phyloP scores from a whole-genome alignment of 139 green algal species.

The Ulvella scutata region DNA sequence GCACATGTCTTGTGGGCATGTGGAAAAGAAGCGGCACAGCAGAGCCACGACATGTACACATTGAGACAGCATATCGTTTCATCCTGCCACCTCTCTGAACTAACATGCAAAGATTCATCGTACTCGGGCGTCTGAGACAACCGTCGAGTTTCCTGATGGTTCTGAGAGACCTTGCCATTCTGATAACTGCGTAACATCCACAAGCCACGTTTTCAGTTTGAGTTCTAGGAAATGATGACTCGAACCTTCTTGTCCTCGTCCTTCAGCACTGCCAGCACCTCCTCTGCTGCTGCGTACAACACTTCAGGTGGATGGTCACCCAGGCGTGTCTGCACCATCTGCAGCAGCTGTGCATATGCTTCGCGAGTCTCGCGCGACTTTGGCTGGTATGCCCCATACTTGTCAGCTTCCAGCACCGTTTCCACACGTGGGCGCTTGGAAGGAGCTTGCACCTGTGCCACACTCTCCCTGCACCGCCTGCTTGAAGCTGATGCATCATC shows the following conservation, averaged over 20 bases:
- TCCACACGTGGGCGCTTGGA: background rate
- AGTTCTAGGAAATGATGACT: too few species aligned
- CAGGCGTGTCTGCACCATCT: conserved; percentile 64
- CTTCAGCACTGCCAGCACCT: conserved; percentile 88
- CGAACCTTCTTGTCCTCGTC: conserved; percentile 40
- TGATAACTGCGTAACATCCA: conserved; percentile 8
- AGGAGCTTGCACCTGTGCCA: too few species aligned
- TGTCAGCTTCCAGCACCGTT: background rate
- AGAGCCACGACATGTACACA: too few species aligned
- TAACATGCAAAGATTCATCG: background rate
- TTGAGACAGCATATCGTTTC: background rate
- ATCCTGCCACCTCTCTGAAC: conserved; percentile 13
- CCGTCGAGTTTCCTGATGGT: background rate
- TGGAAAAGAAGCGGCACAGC: background rate
- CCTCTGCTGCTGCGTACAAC: conserved; percentile 84
- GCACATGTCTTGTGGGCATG: background rate
- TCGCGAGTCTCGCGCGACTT: conserved; percentile 72
- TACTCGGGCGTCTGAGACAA: background rate
- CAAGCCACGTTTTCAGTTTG: too few species aligned
- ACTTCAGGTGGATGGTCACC: conserved; percentile 91
- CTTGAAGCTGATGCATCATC: background rate
- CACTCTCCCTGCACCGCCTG: conserved; percentile 8
- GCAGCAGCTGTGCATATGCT: conserved; percentile 86
- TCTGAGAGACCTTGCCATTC: conserved; percentile 10
- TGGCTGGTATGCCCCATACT: conserved; percentile 35